phyloP scores from a whole-genome alignment of 2,329 filamentous ascomycete genomes.

The Beauveria varroae region DNA sequence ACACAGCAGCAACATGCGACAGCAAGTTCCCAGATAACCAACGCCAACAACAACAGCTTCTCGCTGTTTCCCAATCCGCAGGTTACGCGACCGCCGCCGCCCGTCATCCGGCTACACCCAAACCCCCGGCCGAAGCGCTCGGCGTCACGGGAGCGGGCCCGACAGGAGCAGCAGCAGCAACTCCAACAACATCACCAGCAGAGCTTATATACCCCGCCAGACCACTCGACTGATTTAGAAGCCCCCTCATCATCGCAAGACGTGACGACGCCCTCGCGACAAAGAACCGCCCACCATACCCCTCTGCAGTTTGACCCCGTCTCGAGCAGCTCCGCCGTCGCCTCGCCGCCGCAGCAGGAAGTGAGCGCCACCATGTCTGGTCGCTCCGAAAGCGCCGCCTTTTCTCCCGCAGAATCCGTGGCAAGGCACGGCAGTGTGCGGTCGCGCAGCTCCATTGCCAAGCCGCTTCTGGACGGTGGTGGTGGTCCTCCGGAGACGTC shows the following conservation, averaged over 20 bases:
- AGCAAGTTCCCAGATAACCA: neutral
- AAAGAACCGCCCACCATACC: conserved; percentile 21
- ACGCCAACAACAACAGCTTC: conserved; percentile 35
- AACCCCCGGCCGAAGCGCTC: conserved; percentile 31
- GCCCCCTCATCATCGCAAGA: conserved; percentile 15
- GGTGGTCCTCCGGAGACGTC: too few relatives aligned
- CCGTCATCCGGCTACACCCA: conserved; percentile 29
- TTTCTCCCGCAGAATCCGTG: conserved; percentile 43
- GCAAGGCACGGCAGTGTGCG: conserved; percentile 41
- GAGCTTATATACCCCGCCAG: conserved; percentile 5
- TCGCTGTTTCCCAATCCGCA: conserved; percentile 50
- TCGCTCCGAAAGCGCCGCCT: conserved; percentile 42
- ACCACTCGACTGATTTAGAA: conserved; percentile 6
- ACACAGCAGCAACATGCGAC: conserved; percentile 23
- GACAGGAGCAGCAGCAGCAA: conserved; percentile 1
- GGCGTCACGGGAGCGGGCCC: conserved; percentile 26
- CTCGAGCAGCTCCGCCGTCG: conserved; percentile 17
- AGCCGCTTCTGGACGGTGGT: conserved; percentile 37
- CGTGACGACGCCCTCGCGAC: conserved; percentile 20
- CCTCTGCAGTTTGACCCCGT: conserved; percentile 17
- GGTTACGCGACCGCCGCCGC: conserved; percentile 30
- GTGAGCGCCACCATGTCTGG: conserved; percentile 35
- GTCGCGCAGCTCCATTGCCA: conserved; percentile 51
- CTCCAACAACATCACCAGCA: conserved; percentile 17
- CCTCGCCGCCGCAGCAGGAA: conserved; percentile 16